Conservation (phyloP, 257 asterid species). For the Penstemon davidsonii region DNA sequence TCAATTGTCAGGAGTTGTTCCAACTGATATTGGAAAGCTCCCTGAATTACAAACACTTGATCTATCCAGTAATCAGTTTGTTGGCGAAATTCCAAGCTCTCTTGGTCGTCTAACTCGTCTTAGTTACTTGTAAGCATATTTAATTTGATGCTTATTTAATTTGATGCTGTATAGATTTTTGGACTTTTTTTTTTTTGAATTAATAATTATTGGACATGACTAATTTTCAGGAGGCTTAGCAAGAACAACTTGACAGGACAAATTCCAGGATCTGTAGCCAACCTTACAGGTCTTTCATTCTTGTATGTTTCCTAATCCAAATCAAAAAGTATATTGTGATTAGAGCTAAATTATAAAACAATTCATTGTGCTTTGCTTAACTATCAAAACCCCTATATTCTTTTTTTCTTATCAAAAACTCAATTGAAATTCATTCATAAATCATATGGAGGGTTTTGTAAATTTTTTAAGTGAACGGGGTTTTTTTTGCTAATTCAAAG, state of each 20-base stretch:
- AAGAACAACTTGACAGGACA: slow-evolving; percentile 78
- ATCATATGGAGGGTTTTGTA: too few species aligned
- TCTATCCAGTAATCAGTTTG: slow-evolving; percentile 75
- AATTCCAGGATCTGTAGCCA: slow-evolving; percentile 70
- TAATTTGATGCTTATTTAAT: neutral
- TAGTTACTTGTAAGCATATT: slow-evolving; percentile 68
- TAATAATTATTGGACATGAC: slow-evolving; percentile 18
- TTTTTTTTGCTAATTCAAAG: too few species aligned
- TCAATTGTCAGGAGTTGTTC: slow-evolving; percentile 58
- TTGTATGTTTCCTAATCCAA: slow-evolving; percentile 65
- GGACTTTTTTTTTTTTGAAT: slow-evolving; percentile 3
- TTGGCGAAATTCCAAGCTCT: slow-evolving; percentile 76
- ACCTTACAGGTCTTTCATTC: slow-evolving; percentile 83
- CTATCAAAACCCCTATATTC: too few species aligned
- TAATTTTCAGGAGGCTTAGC: slow-evolving; percentile 71
- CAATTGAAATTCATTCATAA: too few species aligned
- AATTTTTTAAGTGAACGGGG: too few species aligned
- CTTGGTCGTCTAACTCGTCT: slow-evolving; percentile 59
- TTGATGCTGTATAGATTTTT: neutral
- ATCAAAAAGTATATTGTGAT: slow-evolving; percentile 7
- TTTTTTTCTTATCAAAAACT: too few species aligned
- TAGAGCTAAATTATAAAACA: too few species aligned
- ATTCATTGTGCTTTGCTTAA: too few species aligned
- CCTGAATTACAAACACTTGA: slow-evolving; percentile 72
- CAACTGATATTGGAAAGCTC: slow-evolving; percentile 80